A percentile compares a stretch with the other conserved stretches of the same genome.
These are phyloP conservation scores for Leishmania tropica DNA, from an alignment of 208 protist genomes.

Conservation along the genomic window DNA sequence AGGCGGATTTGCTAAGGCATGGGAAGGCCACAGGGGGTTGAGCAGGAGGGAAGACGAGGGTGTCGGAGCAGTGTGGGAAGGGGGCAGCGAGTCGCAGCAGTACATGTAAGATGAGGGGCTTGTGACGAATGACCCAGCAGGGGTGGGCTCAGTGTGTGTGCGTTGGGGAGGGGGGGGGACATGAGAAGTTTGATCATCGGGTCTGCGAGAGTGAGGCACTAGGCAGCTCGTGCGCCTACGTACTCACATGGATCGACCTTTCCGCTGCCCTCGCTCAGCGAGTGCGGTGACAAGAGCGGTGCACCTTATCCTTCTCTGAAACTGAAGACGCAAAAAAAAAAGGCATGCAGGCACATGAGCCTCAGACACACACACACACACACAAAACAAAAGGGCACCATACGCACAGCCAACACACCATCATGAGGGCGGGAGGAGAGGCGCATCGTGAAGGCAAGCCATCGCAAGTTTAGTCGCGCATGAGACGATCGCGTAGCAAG, in stretches of 20 bases:
- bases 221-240: background rate
- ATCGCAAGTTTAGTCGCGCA: background rate
- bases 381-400: background rate
- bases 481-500: background rate
- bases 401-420: background rate
- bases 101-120: background rate
- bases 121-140: background rate
- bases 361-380: background rate
- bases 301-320: background rate
- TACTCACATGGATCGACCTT: no score
- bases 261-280: background rate
- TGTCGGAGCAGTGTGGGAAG: background rate
- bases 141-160: background rate
- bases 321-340: background rate
- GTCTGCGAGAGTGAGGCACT: background rate
- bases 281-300: background rate
- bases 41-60: background rate
- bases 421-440: background rate
- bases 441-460: background rate
- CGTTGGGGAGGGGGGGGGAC: background rate
- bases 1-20: background rate
- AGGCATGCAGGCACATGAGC: background rate
- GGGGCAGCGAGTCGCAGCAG: background rate
- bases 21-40: background rate
- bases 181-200: background rate